Evolutionary conservation across 2,329 filamentous ascomycete genomes (phyloP).

Genomic region (Stemphylium beticola): DNA sequence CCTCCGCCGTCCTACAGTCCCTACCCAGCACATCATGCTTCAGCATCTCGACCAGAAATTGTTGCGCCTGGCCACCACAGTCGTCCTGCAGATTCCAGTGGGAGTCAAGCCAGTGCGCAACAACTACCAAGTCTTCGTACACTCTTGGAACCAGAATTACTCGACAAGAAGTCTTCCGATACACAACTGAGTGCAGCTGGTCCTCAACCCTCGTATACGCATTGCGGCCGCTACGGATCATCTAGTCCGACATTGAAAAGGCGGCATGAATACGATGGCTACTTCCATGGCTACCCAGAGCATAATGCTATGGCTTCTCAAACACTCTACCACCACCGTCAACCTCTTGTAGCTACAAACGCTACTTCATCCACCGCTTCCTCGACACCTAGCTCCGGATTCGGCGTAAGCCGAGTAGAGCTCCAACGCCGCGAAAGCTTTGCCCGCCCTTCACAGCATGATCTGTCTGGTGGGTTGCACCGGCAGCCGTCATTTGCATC

Average conservation of each 20-base stretch:
- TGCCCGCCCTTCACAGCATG: slow-evolving; percentile 29
- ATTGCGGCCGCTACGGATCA: slow-evolving; percentile 37
- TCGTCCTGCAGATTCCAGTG: slow-evolving; percentile 33
- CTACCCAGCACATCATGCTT: slow-evolving; percentile 35
- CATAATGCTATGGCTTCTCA: slow-evolving; percentile 38
- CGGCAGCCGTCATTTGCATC: slow-evolving; percentile 35
- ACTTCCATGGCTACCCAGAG: slow-evolving; percentile 35
- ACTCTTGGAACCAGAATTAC: slow-evolving; percentile 45
- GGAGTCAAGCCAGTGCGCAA: slow-evolving; percentile 38
- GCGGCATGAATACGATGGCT: slow-evolving; percentile 43
- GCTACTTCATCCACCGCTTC: slow-evolving; percentile 33
- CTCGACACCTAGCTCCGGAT: slow-evolving; percentile 31
- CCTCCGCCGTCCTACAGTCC: slow-evolving; percentile 38
- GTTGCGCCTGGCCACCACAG: slow-evolving; percentile 31
- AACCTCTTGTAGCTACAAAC: slow-evolving; percentile 22
- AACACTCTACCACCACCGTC: slow-evolving; percentile 37
- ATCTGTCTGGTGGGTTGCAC: slow-evolving; percentile 26
- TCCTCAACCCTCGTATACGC: slow-evolving; percentile 24
- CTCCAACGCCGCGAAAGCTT: slow-evolving; percentile 33
- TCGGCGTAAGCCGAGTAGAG: slow-evolving; percentile 28
- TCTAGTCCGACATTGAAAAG: slow-evolving; percentile 45
- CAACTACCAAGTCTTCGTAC: slow-evolving; percentile 48
- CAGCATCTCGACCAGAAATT: slow-evolving; percentile 37
- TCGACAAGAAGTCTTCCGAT: slow-evolving; percentile 42
- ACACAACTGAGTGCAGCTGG: slow-evolving; percentile 29